phyloP scores from a whole-genome alignment of 1,284 basidiomycete species.

The Phellopilus nigrolimitatus region DNA sequence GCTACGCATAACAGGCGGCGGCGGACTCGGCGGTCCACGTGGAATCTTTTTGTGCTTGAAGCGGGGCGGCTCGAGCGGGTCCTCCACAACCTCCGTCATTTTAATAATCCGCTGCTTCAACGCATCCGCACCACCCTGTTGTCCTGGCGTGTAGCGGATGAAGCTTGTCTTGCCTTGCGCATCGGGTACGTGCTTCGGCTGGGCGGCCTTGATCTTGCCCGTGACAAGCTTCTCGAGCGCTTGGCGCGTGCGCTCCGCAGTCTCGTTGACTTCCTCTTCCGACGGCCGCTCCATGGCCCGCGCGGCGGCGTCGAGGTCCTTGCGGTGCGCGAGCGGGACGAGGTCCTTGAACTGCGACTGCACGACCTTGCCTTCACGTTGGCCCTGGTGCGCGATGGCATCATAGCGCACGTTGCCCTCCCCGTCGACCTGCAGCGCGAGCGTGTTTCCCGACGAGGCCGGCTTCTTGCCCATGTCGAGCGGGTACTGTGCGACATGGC shows the following conservation, averaged over 20 bases:
- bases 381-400: conserved; percentile 93
- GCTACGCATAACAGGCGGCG: conserved; percentile 93
- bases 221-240: conserved; percentile 93
- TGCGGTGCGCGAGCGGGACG: conserved; percentile 86
- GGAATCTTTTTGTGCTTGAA: conserved; percentile 99
- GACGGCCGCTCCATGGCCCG: conserved; percentile 86
- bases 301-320: conserved; percentile 76
- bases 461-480: conserved; percentile 94
- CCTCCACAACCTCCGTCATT: conserved; percentile 96
- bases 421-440: conserved; percentile 93
- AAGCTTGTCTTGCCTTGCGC: conserved; percentile 78
- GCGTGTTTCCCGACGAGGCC: conserved; percentile 86
- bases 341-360: conserved; percentile 98
- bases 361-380: conserved; percentile 78
- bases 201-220: conserved; percentile 95
- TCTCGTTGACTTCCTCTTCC: conserved; percentile 84
- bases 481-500: conserved; percentile 96
- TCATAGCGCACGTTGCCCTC: conserved; percentile 97
- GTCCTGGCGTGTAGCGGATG: conserved; percentile 94
- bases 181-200: conserved; percentile 85
- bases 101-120: conserved; percentile 97
- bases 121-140: conserved; percentile 64
- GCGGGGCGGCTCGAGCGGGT: conserved; percentile 93
- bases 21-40: conserved; percentile 90
- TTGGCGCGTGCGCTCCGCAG: conserved; percentile 84